These are phyloP conservation scores for Candida caryicola DNA, from an alignment of 805 yeast species.

Conservation along the genomic window DNA sequence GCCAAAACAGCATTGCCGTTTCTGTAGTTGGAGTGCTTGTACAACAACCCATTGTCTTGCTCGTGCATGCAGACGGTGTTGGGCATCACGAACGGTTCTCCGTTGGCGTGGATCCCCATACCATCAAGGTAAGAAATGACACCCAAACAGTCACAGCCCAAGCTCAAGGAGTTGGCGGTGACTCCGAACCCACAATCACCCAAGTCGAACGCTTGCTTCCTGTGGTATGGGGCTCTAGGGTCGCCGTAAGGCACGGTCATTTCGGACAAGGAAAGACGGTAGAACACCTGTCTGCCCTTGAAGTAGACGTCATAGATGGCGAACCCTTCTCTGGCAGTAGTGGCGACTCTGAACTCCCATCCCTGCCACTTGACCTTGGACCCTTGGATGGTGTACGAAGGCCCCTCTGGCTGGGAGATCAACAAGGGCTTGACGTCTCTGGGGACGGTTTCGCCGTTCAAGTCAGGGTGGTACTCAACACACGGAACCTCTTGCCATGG, in stretches of 20 bases:
- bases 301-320: slow-evolving; percentile 69
- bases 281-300: slow-evolving; percentile 73
- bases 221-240: slow-evolving; percentile 77
- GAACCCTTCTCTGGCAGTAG: slow-evolving; percentile 76
- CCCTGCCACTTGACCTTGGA: slow-evolving; percentile 74
- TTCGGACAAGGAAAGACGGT: slow-evolving; percentile 71
- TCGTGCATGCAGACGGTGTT: slow-evolving; percentile 79
- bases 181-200: slow-evolving; percentile 85
- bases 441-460: slow-evolving; percentile 47
- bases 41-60: slow-evolving; percentile 72
- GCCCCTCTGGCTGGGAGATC: slow-evolving; percentile 75
- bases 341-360: slow-evolving; percentile 72
- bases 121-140: slow-evolving; percentile 72
- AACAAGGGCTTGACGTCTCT: slow-evolving; percentile 70
- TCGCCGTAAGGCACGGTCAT: slow-evolving; percentile 90
- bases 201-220: slow-evolving; percentile 84
- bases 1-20: slow-evolving; percentile 67
- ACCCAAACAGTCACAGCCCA: slow-evolving; percentile 85
- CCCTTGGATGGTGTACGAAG: slow-evolving; percentile 61
- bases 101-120: slow-evolving; percentile 51
- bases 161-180: slow-evolving; percentile 60
- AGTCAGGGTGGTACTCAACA: slow-evolving; percentile 73
- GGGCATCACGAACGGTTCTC: slow-evolving; percentile 61
- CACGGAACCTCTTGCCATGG: slow-evolving; percentile 60
- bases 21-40: slow-evolving; percentile 79